Conservation (phyloP, 2,329 filamentous ascomycete genomes). For the Monilinia aucupariae region DNA sequence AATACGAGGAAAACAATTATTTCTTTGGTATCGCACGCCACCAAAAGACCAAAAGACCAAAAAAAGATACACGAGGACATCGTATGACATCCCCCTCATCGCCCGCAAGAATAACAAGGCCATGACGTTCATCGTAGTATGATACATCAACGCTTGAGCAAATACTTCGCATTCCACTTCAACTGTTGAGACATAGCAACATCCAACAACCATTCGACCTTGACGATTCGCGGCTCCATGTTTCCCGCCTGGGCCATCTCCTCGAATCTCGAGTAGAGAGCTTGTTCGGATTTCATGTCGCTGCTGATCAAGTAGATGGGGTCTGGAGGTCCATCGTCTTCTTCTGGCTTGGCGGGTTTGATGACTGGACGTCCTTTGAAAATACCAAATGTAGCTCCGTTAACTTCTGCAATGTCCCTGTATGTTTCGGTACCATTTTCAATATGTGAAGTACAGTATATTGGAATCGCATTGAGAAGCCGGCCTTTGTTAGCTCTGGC, state of each 20-base stretch:
- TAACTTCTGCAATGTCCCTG: conserved; percentile 78
- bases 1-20: not conserved
- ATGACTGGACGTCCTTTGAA: conserved; percentile 59
- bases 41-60: not conserved
- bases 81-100: not conserved
- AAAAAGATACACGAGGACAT: conserved; percentile 9
- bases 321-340: conserved; percentile 56
- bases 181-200: conserved; percentile 84
- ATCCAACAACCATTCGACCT: conserved; percentile 83
- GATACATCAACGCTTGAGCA: conserved; percentile 29
- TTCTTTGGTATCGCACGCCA: not conserved
- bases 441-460: conserved; percentile 80
- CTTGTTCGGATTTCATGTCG: conserved; percentile 58
- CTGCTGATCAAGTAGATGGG: conserved; percentile 82
- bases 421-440: conserved; percentile 79
- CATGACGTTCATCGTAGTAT: not conserved
- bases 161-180: conserved; percentile 59
- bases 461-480: conserved; percentile 67
- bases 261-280: conserved; percentile 74
- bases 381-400: conserved; percentile 75
- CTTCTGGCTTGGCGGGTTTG: conserved; percentile 55
- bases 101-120: not conserved
- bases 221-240: conserved; percentile 75
- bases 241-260: conserved; percentile 72
- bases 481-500: conserved; percentile 72